Percentiles rank a stretch among this genome's conserved stretches.
Evolutionary conservation across 495 filamentous ascomycete species (phyloP).

Genomic region (Xylaria grammica): DNA sequence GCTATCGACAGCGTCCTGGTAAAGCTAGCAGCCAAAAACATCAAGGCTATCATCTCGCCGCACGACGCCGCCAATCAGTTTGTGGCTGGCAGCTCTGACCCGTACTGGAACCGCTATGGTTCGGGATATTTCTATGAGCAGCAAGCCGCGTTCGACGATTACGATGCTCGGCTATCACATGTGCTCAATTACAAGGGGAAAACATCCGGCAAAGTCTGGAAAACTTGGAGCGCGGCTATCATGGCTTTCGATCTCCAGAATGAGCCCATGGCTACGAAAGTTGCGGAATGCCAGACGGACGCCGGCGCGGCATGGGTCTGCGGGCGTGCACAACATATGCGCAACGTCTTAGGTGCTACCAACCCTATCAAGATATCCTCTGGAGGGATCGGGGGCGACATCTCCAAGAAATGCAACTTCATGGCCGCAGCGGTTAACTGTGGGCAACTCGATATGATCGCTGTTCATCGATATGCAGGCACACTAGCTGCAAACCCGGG

Average conservation of each 20-base stretch:
- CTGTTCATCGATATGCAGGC: constrained; percentile 36
- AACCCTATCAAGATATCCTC: constrained; percentile 36
- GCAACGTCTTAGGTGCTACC: constrained; percentile 21
- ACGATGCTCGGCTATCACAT: constrained; percentile 38
- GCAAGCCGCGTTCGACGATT: constrained; percentile 34
- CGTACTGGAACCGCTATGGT: constrained; percentile 37
- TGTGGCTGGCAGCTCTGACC: constrained; percentile 22
- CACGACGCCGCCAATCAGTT: constrained; percentile 36
- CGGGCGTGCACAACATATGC: constrained; percentile 35
- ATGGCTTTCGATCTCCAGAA: constrained; percentile 49
- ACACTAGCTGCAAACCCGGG: constrained; percentile 19
- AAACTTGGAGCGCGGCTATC: constrained; percentile 42
- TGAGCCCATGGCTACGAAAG: constrained; percentile 40
- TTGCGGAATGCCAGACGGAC: constrained; percentile 28
- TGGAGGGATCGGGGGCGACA: constrained; percentile 36
- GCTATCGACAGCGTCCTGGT: constrained; percentile 40
- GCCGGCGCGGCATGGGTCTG: constrained; percentile 42
- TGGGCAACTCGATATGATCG: constrained; percentile 32
- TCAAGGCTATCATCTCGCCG: constrained; percentile 49
- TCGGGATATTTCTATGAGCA: constrained; percentile 39
- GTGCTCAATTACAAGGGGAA: constrained; percentile 42
- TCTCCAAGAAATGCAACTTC: constrained; percentile 32
- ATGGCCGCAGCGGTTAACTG: constrained; percentile 29
- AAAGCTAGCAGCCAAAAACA: constrained; percentile 38
- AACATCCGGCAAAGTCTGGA: constrained; percentile 40